Conservation (phyloP, 2,329 filamentous ascomycete genomes). For the Graphilbum sp. region DNA sequence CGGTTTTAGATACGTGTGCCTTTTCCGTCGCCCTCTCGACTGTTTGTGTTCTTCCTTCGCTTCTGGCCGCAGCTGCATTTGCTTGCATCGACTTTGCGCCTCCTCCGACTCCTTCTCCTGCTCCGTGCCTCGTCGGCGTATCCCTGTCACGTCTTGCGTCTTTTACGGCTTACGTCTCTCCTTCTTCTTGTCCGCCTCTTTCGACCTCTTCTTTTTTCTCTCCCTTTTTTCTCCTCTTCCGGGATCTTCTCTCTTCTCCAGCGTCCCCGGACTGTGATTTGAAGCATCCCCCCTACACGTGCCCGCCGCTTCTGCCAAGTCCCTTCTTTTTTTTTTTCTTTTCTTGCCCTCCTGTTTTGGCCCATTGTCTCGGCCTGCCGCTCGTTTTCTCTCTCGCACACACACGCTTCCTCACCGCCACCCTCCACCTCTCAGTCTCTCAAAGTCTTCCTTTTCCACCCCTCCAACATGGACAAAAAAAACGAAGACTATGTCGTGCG, state of each 20-base stretch:
- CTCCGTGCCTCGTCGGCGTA: too few species aligned
- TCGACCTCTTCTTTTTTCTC: not conserved
- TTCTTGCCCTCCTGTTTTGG: constrained; percentile 1
- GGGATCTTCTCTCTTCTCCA: not conserved
- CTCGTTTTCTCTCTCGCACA: not conserved
- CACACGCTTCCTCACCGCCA: not conserved
- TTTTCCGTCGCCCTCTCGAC: too few species aligned
- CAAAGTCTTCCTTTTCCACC: too few species aligned
- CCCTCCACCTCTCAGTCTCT: not conserved
- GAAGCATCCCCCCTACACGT: too few species aligned
- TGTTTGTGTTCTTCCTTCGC: not conserved
- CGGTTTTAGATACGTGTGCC: too few species aligned
- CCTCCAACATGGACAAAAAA: constrained; percentile 66
- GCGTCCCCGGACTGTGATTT: too few species aligned
- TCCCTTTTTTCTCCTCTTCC: not conserved
- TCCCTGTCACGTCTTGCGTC: not conserved
- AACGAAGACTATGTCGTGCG: constrained; percentile 65
- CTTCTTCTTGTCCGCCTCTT: not conserved
- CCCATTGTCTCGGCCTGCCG: not conserved
- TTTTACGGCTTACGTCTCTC: not conserved
- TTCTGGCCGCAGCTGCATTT: too few species aligned
- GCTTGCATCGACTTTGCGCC: too few species aligned
- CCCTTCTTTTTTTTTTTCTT: too few species aligned
- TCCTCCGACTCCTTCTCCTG: too few species aligned
- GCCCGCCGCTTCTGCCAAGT: too few species aligned